Base-by-base conservation (phyloP, 345 rosid genomes). In the Salix dunnii region DNA sequence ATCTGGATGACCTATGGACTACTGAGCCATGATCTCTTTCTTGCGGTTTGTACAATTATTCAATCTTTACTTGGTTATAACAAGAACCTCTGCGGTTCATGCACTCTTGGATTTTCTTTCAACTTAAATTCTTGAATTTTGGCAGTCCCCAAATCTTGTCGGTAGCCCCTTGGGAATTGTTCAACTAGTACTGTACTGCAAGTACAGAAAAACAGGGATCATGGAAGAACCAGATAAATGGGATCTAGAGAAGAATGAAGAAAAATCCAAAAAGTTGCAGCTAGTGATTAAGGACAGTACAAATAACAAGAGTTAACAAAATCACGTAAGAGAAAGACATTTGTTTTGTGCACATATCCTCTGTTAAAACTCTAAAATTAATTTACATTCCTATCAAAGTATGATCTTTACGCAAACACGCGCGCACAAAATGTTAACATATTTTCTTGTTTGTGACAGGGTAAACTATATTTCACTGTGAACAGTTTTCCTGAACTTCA, bases 1-100 rank as follows among this genome's bases (percentile, higher is more conserved):
- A 82, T 89, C 33, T 93, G 97, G 97, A 71, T 90, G 87, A 86
- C 89, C 6, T 90, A 89, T 80, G 97, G 97, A 66, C 85, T 93
- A 58, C 81, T 93, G 23, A 82, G 94, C 79, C 89, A 82, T 70
- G 99, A 95, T 81, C 88, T 90, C 75, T 84, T 95, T 75, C 85
- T 93, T 18, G 91, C 96, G 88, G 98, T 95, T 72, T 6, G 89
- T 84, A 51, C 27, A 67, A 25, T 79, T 12, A 28, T 36, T 40
- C 31, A 70, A 4, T 5, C 14, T 13, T 49, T 6, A 21, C 6
- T 7, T 38, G 30, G 7, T 20, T 21, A 23, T 17, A 23, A 21
- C 66, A 16, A 13, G 25, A 33, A 5, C 46, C 17, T n/a, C n/a
- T 10, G 13, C 23, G 11, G 27, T 18, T 8, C 30, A 2, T 72